phyloP scores from a whole-genome alignment of 129 eudicot species.

The Solidago caesia region DNA sequence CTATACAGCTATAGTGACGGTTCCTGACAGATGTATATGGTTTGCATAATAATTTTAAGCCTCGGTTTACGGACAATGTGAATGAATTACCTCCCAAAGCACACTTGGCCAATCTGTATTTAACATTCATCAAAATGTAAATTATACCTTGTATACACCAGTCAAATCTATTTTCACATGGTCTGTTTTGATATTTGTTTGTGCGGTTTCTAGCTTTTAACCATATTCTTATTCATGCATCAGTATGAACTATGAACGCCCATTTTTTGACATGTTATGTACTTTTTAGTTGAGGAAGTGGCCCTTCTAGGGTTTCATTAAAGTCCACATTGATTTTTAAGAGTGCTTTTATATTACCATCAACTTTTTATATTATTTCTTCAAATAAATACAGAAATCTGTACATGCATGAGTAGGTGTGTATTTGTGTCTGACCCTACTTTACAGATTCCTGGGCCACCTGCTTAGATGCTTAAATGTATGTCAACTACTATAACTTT shows the following conservation, averaged over 20 bases:
- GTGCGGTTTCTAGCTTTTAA: conserved; percentile 4
- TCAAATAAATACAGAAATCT: too few species aligned
- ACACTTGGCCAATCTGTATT: not conserved
- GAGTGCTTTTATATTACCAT: not conserved
- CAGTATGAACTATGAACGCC: not conserved
- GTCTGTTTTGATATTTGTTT: not conserved
- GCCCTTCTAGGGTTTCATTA: not conserved
- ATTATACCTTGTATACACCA: not conserved
- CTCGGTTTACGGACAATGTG: too few species aligned
- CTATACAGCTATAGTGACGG: not conserved
- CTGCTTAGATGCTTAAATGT: too few species aligned
- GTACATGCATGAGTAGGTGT: too few species aligned
- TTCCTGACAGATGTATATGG: not conserved
- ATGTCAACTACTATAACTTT: too few species aligned
- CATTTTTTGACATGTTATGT: not conserved
- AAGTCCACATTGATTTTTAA: not conserved
- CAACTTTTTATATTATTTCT: not conserved
- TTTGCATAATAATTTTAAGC: not conserved
- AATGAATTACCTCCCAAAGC: not conserved
- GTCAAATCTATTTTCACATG: not conserved
- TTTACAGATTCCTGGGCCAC: too few species aligned
- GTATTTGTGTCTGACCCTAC: too few species aligned
- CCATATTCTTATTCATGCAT: not conserved
- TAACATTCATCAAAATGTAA: not conserved
- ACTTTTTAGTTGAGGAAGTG: not conserved